Percentiles rank a stretch among this genome's conserved stretches.
These are phyloP conservation scores for Grammothele lineata DNA, from an alignment of 768 basidiomycete species.

Conservation along the genomic window DNA sequence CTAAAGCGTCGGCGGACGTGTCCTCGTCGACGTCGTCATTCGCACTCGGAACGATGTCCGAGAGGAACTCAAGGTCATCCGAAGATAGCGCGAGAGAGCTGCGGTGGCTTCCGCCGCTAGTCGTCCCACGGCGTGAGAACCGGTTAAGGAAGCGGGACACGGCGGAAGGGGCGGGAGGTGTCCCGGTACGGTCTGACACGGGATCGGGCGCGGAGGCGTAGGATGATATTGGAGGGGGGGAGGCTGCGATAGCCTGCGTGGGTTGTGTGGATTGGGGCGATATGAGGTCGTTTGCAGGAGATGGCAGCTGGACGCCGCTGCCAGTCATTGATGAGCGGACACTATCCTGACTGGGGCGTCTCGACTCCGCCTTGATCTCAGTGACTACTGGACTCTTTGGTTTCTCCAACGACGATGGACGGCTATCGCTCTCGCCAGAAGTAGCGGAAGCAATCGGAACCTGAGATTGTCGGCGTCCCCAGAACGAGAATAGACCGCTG, in stretches of 20 bases:
- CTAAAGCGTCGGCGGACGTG: slow-evolving; percentile 29
- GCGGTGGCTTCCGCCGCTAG: slow-evolving; percentile 33
- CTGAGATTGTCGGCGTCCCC: slow-evolving; percentile 38
- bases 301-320: slow-evolving; percentile 1
- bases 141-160: slow-evolving; percentile 82
- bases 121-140: slow-evolving; percentile 53
- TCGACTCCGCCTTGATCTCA: slow-evolving; percentile 9
- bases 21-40: slow-evolving; percentile 36
- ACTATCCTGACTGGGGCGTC: slow-evolving; percentile 19
- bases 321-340: slow-evolving; percentile 5
- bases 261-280: neutral
- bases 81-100: slow-evolving; percentile 68
- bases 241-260: neutral
- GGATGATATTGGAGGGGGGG: slow-evolving; percentile 9
- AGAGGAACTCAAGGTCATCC: slow-evolving; percentile 80
- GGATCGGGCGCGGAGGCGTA: slow-evolving; percentile 21
- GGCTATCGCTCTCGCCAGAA: neutral
- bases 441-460: neutral
- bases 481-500: slow-evolving; percentile 65
- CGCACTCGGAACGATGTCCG: slow-evolving; percentile 58
- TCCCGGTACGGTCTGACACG: slow-evolving; percentile 13
- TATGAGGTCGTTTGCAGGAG: slow-evolving; percentile 1
- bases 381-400: slow-evolving; percentile 6
- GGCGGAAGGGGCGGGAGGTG: slow-evolving; percentile 43
- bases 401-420: slow-evolving; percentile 4